A percentile compares a stretch with the other conserved stretches of the same genome.
Conservation (phyloP, 2,329 filamentous ascomycete species). For the Stachybotrys chlorohalonatus region DNA sequence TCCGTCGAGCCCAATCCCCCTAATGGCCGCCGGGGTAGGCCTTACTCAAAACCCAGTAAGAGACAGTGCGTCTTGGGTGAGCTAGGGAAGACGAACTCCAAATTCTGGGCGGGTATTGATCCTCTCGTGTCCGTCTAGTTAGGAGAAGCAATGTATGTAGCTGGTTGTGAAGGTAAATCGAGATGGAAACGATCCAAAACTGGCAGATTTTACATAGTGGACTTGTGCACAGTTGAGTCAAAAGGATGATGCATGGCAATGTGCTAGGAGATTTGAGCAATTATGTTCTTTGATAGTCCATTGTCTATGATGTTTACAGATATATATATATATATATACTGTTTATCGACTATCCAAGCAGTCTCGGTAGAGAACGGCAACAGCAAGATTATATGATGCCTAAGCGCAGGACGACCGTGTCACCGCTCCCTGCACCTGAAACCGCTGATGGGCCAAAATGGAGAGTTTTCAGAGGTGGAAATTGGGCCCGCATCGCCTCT, state of each 20-base stretch:
- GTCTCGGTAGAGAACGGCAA: too few species aligned
- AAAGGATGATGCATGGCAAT: too few species aligned
- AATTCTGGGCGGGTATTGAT: constrained; percentile 14
- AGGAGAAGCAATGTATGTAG: background rate
- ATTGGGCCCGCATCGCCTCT: background rate
- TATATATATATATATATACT: too few species aligned
- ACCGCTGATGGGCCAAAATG: constrained; percentile 7
- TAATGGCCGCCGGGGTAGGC: constrained; percentile 10
- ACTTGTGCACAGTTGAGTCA: too few species aligned
- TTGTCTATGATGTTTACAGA: too few species aligned
- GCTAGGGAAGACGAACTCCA: constrained; percentile 16
- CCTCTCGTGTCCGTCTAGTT: background rate
- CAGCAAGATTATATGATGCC: background rate
- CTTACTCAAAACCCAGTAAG: constrained; percentile 4
- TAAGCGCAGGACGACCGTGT: background rate
- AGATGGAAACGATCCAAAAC: too few species aligned
- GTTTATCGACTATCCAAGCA: too few species aligned
- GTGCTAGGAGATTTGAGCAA: too few species aligned
- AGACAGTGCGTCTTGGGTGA: constrained; percentile 15
- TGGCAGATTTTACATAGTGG: too few species aligned
- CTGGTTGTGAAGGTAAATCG: background rate
- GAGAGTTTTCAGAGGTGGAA: constrained; percentile 9
- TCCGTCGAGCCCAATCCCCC: constrained; percentile 11
- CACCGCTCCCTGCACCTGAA: background rate
- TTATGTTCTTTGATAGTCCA: too few species aligned